Conservation (phyloP, 2,329 filamentous ascomycete species). For the Fusarium sp. region DNA sequence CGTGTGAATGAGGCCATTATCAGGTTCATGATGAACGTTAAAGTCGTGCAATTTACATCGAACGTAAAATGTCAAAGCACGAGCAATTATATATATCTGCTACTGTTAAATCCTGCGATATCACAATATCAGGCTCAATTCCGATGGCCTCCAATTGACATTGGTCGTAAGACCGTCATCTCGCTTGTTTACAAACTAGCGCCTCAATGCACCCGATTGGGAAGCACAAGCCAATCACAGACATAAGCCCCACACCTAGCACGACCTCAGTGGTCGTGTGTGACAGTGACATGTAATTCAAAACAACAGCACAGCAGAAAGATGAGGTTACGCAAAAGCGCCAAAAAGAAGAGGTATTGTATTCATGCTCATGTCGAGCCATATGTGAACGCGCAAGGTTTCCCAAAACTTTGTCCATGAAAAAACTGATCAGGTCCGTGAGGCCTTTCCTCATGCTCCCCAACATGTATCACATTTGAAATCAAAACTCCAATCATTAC, state of each 20-base stretch:
- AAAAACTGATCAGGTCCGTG: conserved; percentile 36
- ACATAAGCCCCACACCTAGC: background rate
- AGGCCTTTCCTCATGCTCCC: conserved; percentile 39
- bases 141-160: conserved; percentile 1
- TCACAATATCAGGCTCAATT: background rate
- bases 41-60: background rate
- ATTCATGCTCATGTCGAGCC: conserved; percentile 46
- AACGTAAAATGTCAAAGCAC: too few species aligned
- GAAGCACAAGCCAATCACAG: conserved; percentile 29
- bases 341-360: conserved; percentile 45
- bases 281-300: background rate
- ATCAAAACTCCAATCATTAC: conserved; percentile 47
- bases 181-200: conserved; percentile 27
- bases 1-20: background rate
- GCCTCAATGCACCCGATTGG: conserved; percentile 27
- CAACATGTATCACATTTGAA: conserved; percentile 38
- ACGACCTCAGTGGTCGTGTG: conserved; percentile 13
- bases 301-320: background rate
- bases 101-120: too few species aligned
- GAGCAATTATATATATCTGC: too few species aligned
- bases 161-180: conserved; percentile 16
- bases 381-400: conserved; percentile 47
- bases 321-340: conserved; percentile 29
- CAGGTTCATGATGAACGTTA: background rate
- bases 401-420: conserved; percentile 48